Evolutionary conservation across 2,329 filamentous ascomycete species (phyloP).

Genomic region (Cordyceps javanica): DNA sequence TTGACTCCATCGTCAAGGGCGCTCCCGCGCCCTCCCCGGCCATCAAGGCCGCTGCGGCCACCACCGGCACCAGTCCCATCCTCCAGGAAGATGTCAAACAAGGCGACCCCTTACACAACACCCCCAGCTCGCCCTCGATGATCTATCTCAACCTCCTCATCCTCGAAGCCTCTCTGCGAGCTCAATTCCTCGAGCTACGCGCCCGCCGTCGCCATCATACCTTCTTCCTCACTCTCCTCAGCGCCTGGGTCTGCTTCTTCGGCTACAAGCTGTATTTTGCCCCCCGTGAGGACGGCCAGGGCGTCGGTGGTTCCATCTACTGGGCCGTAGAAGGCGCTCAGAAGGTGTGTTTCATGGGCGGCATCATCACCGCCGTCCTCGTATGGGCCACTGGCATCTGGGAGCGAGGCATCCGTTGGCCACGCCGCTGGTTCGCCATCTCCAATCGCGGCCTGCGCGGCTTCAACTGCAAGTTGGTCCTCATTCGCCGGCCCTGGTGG

Average conservation of each 20-base stretch:
- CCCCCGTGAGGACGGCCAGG: constrained; percentile 90
- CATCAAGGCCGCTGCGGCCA: constrained; percentile 18
- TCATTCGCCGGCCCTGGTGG: constrained; percentile 78
- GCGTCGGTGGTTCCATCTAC: constrained; percentile 89
- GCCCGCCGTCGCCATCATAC: constrained; percentile 86
- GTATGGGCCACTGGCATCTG: constrained; percentile 96
- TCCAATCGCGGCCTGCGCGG: constrained; percentile 83
- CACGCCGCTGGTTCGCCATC: constrained; percentile 79
- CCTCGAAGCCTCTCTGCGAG: constrained; percentile 86
- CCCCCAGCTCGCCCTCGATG: constrained; percentile 87
- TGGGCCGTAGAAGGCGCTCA: constrained; percentile 90
- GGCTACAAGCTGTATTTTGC: constrained; percentile 86
- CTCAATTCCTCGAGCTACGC: constrained; percentile 86
- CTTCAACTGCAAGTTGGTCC: constrained; percentile 95
- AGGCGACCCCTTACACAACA: constrained; percentile 67
- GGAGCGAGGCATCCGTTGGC: constrained; percentile 93
- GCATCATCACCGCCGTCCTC: constrained; percentile 76
- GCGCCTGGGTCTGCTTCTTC: constrained; percentile 77
- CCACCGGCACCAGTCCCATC: constrained; percentile 35
- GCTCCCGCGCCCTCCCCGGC: constrained; percentile 11
- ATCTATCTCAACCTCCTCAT: constrained; percentile 98
- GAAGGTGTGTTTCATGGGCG: constrained; percentile 86
- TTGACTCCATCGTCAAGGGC: constrained; percentile 94
- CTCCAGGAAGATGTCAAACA: constrained; percentile 38
- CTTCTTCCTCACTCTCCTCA: constrained; percentile 78